Evolutionary conservation across 2,329 filamentous ascomycete genomes (phyloP).

Genomic region (Thielaviopsis euricoi): DNA sequence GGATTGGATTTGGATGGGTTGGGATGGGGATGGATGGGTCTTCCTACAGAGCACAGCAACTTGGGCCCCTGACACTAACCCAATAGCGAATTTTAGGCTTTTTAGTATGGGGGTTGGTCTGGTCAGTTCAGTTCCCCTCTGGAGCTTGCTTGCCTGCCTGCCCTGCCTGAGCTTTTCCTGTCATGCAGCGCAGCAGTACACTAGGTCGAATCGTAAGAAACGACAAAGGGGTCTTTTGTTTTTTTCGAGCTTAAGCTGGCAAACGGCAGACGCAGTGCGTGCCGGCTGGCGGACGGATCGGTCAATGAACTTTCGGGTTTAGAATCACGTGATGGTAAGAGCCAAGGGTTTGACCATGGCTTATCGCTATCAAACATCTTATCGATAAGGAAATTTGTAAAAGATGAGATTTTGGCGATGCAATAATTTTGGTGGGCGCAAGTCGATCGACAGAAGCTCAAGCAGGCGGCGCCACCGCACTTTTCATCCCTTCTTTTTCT

Average conservation of each 20-base stretch:
- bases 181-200: too few species aligned
- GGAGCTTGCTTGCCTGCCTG: neutral
- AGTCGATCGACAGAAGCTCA: neutral
- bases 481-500: too few species aligned
- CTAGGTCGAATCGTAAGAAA: too few species aligned
- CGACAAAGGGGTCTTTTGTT: too few species aligned
- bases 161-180: neutral
- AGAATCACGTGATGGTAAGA: neutral
- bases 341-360: neutral
- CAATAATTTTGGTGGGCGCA: neutral
- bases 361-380: slow-evolving; percentile 1
- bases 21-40: too few species aligned
- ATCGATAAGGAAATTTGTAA: slow-evolving; percentile 12
- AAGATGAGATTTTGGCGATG: neutral
- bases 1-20: too few species aligned
- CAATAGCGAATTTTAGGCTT: neutral
- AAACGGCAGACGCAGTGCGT: neutral
- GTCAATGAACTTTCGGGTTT: too few species aligned
- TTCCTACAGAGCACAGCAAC: neutral
- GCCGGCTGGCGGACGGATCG: neutral
- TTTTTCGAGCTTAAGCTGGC: neutral
- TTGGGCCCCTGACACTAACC: neutral
- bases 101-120: neutral
- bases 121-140: neutral
- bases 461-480: neutral